These are phyloP conservation scores for Chalciporus piperatus DNA, from an alignment of 768 basidiomycete species.

Conservation along the genomic window DNA sequence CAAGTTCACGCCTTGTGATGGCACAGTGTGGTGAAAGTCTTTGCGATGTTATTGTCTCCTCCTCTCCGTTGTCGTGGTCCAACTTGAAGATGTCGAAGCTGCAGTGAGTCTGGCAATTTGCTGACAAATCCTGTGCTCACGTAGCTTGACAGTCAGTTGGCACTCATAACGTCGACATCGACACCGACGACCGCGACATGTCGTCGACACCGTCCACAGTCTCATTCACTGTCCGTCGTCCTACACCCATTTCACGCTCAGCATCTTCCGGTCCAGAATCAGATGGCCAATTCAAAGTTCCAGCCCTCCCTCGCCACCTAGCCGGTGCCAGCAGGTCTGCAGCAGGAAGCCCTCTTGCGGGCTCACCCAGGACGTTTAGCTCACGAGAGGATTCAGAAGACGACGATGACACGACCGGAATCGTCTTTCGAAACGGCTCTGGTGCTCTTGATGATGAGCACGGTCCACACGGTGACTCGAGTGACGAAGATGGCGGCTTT, in stretches of 20 bases:
- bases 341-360: constrained; percentile 55
- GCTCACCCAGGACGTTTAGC: constrained; percentile 41
- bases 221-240: constrained; percentile 84
- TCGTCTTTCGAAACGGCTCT: constrained; percentile 20
- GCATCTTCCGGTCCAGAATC: constrained; percentile 64
- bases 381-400: constrained; percentile 29
- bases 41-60: too few relatives aligned
- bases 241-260: constrained; percentile 64
- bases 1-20: too few relatives aligned
- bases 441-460: constrained; percentile 27
- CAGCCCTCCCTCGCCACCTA: constrained; percentile 60
- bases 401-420: constrained; percentile 23
- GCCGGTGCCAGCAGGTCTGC: constrained; percentile 37
- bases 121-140: neutral
- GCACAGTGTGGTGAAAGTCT: too few relatives aligned
- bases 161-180: neutral
- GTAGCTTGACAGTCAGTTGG: too few relatives aligned
- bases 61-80: too few relatives aligned
- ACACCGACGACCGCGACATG: constrained; percentile 13
- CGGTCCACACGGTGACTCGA: constrained; percentile 42
- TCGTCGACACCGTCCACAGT: constrained; percentile 43
- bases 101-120: neutral
- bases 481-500: constrained; percentile 61
- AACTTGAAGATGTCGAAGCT: too few relatives aligned
- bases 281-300: constrained; percentile 55